Evolutionary conservation across 2,329 filamentous ascomycete genomes (phyloP).

Genomic region (Aspergillus bombycis): DNA sequence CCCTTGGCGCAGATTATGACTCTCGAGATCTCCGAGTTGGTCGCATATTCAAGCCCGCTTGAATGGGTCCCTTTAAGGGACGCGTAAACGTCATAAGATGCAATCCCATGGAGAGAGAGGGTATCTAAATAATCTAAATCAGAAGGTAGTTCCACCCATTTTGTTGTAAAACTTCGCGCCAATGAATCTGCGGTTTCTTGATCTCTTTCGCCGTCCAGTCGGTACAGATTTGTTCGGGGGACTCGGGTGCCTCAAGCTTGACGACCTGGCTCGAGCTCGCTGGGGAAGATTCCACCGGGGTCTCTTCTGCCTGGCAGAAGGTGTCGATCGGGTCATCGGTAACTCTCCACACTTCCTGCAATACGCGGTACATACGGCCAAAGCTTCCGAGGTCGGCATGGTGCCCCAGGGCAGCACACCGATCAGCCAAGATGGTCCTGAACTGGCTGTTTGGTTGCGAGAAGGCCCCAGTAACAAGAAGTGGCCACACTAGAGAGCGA

Average conservation of each 20-base stretch:
- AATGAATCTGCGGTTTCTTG: slow-evolving; percentile 73
- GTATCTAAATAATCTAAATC: slow-evolving; percentile 60
- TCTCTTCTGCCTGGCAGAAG: slow-evolving; percentile 15
- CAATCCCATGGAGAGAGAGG: slow-evolving; percentile 15
- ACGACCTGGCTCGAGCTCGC: slow-evolving; percentile 14
- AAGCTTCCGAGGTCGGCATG: slow-evolving; percentile 81
- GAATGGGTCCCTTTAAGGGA: slow-evolving; percentile 26
- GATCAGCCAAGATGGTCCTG: slow-evolving; percentile 75
- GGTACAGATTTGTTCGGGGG: slow-evolving; percentile 14
- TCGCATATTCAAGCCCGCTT: slow-evolving; percentile 24
- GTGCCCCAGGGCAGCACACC: slow-evolving; percentile 74
- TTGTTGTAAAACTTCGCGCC: slow-evolving; percentile 89
- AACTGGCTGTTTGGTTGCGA: slow-evolving; percentile 74
- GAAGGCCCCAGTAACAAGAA: slow-evolving; percentile 82
- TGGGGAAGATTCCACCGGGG: slow-evolving; percentile 10
- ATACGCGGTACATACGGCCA: slow-evolving; percentile 75
- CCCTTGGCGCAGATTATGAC: slow-evolving; percentile 3
- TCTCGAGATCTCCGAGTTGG: slow-evolving; percentile 14
- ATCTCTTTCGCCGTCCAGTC: slow-evolving; percentile 24
- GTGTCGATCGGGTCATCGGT: slow-evolving; percentile 62
- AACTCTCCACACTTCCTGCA: slow-evolving; percentile 79
- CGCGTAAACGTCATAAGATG: slow-evolving; percentile 17
- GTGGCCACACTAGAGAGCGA: slow-evolving; percentile 88
- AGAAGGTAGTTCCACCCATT: slow-evolving; percentile 92
- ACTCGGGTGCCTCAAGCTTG: slow-evolving; percentile 26